phyloP scores from a whole-genome alignment of 2,329 filamentous ascomycete species.

The Neophaeococcomyces aloes region DNA sequence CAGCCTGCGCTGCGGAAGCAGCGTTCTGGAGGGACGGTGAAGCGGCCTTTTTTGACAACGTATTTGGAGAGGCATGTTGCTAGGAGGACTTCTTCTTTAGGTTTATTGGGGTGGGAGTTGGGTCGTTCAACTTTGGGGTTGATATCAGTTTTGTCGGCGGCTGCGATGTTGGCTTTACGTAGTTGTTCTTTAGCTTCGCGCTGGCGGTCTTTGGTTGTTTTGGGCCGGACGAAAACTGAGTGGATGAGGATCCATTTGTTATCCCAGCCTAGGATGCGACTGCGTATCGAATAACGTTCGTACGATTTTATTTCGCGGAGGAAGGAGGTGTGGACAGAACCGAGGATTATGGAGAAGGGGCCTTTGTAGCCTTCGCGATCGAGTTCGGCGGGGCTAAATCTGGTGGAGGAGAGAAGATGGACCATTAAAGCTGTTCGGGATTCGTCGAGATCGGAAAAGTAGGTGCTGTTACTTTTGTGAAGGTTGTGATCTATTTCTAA shows the following conservation, averaged over 20 bases:
- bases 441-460: constrained; percentile 51
- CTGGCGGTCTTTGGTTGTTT: constrained; percentile 30
- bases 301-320: constrained; percentile 62
- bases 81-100: constrained; percentile 54
- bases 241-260: constrained; percentile 71
- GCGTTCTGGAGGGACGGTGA: constrained; percentile 74
- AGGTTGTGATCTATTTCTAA: constrained; percentile 80
- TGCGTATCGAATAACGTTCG: constrained; percentile 63
- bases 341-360: constrained; percentile 54
- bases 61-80: constrained; percentile 69
- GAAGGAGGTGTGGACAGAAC: constrained; percentile 64
- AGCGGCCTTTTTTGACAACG: constrained; percentile 67
- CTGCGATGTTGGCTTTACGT: constrained; percentile 2
- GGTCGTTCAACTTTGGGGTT: no score
- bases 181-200: constrained; percentile 25
- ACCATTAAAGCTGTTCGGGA: constrained; percentile 71
- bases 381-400: constrained; percentile 38
- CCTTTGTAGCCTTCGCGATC: constrained; percentile 37
- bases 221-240: constrained; percentile 56
- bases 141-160: constrained; percentile 18
- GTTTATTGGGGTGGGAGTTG: no score
- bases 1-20: constrained; percentile 61
- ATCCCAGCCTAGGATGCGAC: constrained; percentile 61
- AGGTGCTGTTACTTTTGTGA: constrained; percentile 47
- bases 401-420: constrained; percentile 48